Conservation (phyloP, 2,329 filamentous ascomycete genomes). For the Ophiocordyceps polyrhachis-furcata region DNA sequence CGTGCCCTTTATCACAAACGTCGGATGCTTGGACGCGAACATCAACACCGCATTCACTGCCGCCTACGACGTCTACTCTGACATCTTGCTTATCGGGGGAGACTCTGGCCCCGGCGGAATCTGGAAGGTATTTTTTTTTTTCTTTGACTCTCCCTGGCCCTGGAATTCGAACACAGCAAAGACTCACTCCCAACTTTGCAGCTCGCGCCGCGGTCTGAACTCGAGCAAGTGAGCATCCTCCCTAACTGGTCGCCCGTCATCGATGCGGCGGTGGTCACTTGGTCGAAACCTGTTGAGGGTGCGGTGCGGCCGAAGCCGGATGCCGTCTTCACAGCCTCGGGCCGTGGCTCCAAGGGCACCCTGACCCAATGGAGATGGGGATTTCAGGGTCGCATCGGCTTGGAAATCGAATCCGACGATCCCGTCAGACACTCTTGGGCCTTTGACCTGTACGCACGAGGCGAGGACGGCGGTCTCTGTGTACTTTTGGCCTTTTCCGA, state of each 20-base stretch:
- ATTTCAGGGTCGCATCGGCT: conserved; percentile 46
- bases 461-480: conserved; percentile 8
- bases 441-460: conserved; percentile 14
- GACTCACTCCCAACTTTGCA: conserved; percentile 8
- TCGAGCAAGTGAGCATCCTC: conserved; percentile 26
- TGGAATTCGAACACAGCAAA: conserved; percentile 1
- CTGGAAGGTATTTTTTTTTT: conserved; percentile 35
- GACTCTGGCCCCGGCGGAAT: conserved; percentile 61
- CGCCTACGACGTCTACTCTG: conserved; percentile 46
- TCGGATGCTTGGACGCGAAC: conserved; percentile 50
- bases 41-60: conserved; percentile 71
- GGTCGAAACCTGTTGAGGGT: conserved; percentile 3
- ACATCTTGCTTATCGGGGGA: conserved; percentile 66
- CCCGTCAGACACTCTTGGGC: conserved; percentile 35
- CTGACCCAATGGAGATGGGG: conserved; percentile 54
- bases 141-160: not conserved
- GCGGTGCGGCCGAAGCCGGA: conserved; percentile 15
- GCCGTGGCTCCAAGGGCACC: conserved; percentile 40
- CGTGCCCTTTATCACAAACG: conserved; percentile 33
- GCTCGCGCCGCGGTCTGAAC: conserved; percentile 35
- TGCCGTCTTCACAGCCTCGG: conserved; percentile 47
- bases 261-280: conserved; percentile 32
- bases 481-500: conserved; percentile 31
- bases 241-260: conserved; percentile 43
- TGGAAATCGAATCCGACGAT: conserved; percentile 32